Conservation (phyloP, 2,329 filamentous ascomycete genomes). For the Botrytis porri region DNA sequence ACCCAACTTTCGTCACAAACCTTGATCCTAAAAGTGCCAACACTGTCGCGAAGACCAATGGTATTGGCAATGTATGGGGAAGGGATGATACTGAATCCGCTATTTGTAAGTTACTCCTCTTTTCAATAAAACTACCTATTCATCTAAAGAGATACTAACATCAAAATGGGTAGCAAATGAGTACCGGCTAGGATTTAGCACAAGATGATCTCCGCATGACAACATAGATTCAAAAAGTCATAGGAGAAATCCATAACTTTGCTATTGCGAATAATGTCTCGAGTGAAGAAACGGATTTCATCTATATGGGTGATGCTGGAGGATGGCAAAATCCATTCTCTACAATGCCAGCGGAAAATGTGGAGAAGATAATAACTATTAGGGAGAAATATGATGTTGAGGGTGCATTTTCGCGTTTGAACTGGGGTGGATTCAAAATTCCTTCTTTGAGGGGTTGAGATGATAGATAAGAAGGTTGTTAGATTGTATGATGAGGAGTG, state of each 20-base stretch:
- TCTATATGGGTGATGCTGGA: constrained; percentile 30
- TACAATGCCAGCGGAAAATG: constrained; percentile 39
- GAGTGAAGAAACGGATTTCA: constrained; percentile 3
- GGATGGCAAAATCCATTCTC: constrained; percentile 31
- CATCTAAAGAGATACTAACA: neutral
- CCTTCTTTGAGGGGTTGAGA: neutral
- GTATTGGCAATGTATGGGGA: constrained; percentile 43
- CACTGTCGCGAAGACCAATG: constrained; percentile 39
- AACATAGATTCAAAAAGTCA: constrained; percentile 36
- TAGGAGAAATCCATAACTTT: constrained; percentile 36
- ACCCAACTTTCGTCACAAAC: constrained; percentile 42
- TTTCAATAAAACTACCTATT: neutral
- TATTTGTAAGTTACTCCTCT: constrained; percentile 35
- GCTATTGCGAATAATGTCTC: constrained; percentile 31
- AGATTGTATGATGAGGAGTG: neutral
- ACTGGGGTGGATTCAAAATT: constrained; percentile 35
- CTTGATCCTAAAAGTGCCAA: constrained; percentile 32
- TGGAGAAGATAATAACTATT: constrained; percentile 33
- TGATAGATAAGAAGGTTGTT: neutral
- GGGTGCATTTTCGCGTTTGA: constrained; percentile 32
- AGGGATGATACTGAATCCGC: constrained; percentile 35
- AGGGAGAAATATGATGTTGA: constrained; percentile 33
- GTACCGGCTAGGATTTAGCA: constrained; percentile 40
- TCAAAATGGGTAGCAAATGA: constrained; percentile 41
- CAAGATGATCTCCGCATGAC: constrained; percentile 41